phyloP scores from a whole-genome alignment of 2,329 filamentous ascomycete species.

The Blastomyces emzantsi region DNA sequence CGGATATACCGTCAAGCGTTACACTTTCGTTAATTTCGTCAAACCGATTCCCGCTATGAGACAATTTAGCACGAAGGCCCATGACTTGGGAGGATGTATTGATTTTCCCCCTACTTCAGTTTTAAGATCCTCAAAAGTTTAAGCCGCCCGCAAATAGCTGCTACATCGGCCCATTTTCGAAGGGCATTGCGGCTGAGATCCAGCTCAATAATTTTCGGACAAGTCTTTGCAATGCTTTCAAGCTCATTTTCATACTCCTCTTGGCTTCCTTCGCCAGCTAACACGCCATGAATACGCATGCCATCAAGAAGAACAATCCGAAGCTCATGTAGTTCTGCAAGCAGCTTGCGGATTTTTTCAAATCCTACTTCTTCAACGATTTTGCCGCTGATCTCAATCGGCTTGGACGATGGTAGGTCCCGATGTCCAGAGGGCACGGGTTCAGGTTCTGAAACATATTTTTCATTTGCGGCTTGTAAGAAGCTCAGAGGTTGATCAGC shows the following conservation, averaged over 20 bases:
- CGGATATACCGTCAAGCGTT: conserved; percentile 45
- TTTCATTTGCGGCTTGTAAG: conserved; percentile 67
- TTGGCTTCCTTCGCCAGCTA: conserved; percentile 18
- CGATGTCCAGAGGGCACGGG: not conserved
- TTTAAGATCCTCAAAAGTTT: conserved; percentile 57
- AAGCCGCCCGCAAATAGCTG: conserved; percentile 62
- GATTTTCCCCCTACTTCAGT: conserved; percentile 52
- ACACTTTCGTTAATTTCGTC: conserved; percentile 32
- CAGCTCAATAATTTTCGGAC: conserved; percentile 58
- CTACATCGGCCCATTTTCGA: conserved; percentile 55
- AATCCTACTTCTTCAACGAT: conserved; percentile 91
- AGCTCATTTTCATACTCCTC: conserved; percentile 23
- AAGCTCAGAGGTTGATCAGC: conserved; percentile 63
- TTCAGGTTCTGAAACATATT: conserved; percentile 61
- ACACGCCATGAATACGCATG: conserved; percentile 47
- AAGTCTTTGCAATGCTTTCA: conserved; percentile 46
- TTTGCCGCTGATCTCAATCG: conserved; percentile 68
- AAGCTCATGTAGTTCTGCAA: conserved; percentile 67
- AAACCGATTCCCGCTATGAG: conserved; percentile 61
- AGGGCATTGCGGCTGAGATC: conserved; percentile 82
- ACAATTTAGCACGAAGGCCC: conserved; percentile 15
- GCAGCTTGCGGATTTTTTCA: conserved; percentile 75
- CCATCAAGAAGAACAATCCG: conserved; percentile 76
- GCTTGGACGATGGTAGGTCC: conserved; percentile 25
- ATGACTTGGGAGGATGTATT: not conserved